Conservation (phyloP, 352 stramenopile species). For the Salisapilia sapeloensis region DNA sequence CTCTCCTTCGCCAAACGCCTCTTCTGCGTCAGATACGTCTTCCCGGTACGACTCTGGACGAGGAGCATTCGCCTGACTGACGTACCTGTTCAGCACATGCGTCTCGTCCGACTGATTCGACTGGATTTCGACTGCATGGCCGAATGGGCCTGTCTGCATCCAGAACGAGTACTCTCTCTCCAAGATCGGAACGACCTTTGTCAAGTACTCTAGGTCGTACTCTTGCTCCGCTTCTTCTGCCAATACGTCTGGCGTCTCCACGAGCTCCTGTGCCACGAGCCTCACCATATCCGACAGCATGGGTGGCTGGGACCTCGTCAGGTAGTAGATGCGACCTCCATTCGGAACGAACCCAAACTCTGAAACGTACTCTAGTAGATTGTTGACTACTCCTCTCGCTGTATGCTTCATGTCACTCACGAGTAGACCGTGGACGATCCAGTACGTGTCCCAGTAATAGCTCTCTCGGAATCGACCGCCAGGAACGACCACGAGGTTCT, state of each 20-base stretch:
- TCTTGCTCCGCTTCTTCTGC: conserved; percentile 1
- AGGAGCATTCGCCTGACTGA: conserved; percentile 4
- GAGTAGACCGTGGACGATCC: conserved; percentile 38
- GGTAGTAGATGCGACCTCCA: conserved; percentile 46
- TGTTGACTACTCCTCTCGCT: conserved; percentile 20
- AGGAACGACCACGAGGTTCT: conserved; percentile 17
- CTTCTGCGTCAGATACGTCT: conserved; percentile 10
- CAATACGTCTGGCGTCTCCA: background rate
- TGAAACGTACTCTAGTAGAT: conserved; percentile 29
- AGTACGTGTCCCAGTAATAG: conserved; percentile 70
- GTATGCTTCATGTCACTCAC: conserved; percentile 25
- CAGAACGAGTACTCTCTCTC: conserved; percentile 23
- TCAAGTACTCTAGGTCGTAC: conserved; percentile 9
- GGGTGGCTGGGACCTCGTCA: conserved; percentile 33
- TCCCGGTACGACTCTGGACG: conserved; percentile 38
- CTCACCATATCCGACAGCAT: conserved; percentile 27
- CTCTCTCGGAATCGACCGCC: conserved; percentile 41
- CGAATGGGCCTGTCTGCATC: conserved; percentile 6
- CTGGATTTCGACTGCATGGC: conserved; percentile 6
- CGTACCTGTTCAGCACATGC: conserved; percentile 21
- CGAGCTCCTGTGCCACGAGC: conserved; percentile 1
- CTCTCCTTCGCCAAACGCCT: background rate
- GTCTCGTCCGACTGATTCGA: conserved; percentile 2
- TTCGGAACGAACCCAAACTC: conserved; percentile 41
- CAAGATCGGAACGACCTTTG: conserved; percentile 6